Evolutionary conservation across 768 basidiomycete species (phyloP).

Genomic region (Leccinum disarticulatum): DNA sequence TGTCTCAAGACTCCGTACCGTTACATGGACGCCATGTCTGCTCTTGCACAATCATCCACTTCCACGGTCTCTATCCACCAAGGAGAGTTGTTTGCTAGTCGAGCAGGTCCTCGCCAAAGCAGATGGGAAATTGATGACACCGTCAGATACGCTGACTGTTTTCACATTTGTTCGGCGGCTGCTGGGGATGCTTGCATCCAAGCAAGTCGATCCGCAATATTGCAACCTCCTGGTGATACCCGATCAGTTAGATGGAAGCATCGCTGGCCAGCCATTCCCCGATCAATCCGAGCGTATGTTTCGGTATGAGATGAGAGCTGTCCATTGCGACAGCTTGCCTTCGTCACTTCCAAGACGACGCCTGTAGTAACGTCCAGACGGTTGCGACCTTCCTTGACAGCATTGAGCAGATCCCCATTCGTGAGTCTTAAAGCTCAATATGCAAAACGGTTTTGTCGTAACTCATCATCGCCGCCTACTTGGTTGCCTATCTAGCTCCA

Average conservation of each 20-base stretch:
- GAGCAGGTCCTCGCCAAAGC: conserved; percentile 77
- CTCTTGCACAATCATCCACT: conserved; percentile 26
- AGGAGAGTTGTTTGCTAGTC: conserved; percentile 55
- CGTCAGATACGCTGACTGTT: conserved; percentile 65
- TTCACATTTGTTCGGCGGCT: conserved; percentile 65
- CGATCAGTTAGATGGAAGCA: conserved; percentile 38
- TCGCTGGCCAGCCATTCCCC: conserved; percentile 34
- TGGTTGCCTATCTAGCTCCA: conserved; percentile 35
- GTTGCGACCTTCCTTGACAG: conserved; percentile 45
- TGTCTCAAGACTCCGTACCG: conserved; percentile 82
- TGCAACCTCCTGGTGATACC: conserved; percentile 30
- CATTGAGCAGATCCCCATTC: conserved; percentile 42
- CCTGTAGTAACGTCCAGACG: conserved; percentile 1
- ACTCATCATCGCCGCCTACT: background rate
- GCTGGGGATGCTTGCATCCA: conserved; percentile 53
- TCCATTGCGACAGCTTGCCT: conserved; percentile 41
- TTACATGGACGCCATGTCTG: conserved; percentile 73
- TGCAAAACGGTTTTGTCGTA: background rate
- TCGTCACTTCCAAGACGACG: conserved; percentile 24
- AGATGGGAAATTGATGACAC: conserved; percentile 48
- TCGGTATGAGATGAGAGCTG: conserved; percentile 47
- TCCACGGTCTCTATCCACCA: conserved; percentile 9
- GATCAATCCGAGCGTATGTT: conserved; percentile 35
- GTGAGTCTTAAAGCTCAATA: conserved; percentile 38
- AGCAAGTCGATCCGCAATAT: conserved; percentile 46